phyloP scores from a whole-genome alignment of 106 monocot species.

The Ottelia alismoides region DNA sequence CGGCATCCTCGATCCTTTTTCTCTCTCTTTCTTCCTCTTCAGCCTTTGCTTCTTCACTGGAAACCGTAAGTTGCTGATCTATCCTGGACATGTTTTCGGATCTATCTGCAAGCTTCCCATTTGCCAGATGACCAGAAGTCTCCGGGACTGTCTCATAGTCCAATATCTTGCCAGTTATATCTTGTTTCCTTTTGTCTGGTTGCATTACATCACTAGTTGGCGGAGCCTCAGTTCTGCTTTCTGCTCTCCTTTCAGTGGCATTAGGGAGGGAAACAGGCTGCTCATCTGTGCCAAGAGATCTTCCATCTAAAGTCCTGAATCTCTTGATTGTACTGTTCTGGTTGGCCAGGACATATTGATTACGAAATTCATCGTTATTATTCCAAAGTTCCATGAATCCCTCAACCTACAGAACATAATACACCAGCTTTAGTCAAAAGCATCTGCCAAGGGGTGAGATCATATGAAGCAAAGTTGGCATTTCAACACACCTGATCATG shows the following conservation, averaged over 20 bases:
- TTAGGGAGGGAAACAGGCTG: conserved; percentile 14
- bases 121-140: no score
- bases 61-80: conserved; percentile 7
- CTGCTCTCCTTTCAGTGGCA: no score
- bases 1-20: conserved; percentile 19
- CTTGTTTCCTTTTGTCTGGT: conserved; percentile 5
- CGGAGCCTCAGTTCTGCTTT: background rate
- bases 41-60: conserved; percentile 10
- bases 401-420: no score
- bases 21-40: conserved; percentile 36
- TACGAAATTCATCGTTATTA: conserved; percentile 45
- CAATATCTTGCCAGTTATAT: no score
- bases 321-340: conserved; percentile 40
- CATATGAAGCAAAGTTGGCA: no score
- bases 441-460: no score
- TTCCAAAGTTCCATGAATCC: conserved; percentile 70
- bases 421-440: no score
- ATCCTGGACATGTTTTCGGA: no score
- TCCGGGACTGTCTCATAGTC: no score
- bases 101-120: no score
- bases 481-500: background rate
- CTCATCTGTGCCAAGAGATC: conserved; percentile 55
- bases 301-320: conserved; percentile 48
- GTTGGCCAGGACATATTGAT: conserved; percentile 49
- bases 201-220: background rate